A percentile compares a stretch with the other conserved stretches of the same genome.
Evolutionary conservation across 139 green algal genomes (phyloP).

Genomic region (Nannochloris sp.): DNA sequence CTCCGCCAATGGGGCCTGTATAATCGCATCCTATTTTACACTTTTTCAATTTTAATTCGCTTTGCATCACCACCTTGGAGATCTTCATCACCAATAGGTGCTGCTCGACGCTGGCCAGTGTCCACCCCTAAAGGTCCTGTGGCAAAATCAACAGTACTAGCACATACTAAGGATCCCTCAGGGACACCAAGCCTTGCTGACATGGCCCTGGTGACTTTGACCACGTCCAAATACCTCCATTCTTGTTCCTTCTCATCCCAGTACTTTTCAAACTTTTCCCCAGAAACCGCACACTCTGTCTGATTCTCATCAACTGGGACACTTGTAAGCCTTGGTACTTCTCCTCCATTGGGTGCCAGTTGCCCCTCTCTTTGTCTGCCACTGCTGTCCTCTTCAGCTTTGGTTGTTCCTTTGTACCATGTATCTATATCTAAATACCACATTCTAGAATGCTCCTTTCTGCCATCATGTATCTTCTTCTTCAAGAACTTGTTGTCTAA

Average conservation of each 20-base stretch:
- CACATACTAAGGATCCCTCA: background rate
- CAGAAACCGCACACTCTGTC: constrained; percentile 45
- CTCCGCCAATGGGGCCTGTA: too few species aligned
- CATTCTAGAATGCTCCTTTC: constrained; percentile 15
- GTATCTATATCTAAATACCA: constrained; percentile 56
- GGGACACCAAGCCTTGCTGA: background rate
- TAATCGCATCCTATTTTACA: too few species aligned
- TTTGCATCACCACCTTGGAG: too few species aligned
- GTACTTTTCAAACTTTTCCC: constrained; percentile 61
- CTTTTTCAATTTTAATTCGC: too few species aligned
- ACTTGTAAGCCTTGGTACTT: background rate
- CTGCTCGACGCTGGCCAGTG: background rate
- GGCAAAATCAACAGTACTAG: background rate
- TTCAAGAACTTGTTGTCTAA: constrained; percentile 33
- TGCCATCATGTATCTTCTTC: constrained; percentile 10
- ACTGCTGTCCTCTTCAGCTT: background rate
- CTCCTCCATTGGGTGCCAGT: background rate
- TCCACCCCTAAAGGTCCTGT: background rate
- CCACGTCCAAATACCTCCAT: constrained; percentile 49
- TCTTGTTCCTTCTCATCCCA: constrained; percentile 51
- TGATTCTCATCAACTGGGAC: constrained; percentile 40
- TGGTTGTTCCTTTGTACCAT: constrained; percentile 50
- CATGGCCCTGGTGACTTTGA: constrained; percentile 12
- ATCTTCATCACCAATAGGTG: background rate
- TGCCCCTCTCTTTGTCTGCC: background rate